A percentile compares a stretch with the other conserved stretches of the same genome.
These are phyloP conservation scores for Pichia kluyveri DNA, from an alignment of 805 yeast genomes.

Conservation along the genomic window DNA sequence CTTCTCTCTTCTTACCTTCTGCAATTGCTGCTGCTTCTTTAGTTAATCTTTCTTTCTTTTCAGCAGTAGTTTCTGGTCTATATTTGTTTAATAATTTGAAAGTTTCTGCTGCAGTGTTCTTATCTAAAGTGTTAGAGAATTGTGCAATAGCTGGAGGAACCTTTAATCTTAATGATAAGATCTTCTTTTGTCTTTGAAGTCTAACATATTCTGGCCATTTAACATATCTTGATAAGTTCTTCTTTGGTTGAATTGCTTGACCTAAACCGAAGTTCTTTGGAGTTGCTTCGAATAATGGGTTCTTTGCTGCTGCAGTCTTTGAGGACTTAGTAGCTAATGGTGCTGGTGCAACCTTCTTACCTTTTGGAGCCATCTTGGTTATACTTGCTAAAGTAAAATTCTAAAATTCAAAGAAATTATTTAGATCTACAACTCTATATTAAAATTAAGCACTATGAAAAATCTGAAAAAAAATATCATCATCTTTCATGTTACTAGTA, in stretches of 20 bases:
- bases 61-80: constrained; percentile 96
- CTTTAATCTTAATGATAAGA: constrained; percentile 89
- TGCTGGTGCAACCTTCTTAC: constrained; percentile 86
- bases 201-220: constrained; percentile 99
- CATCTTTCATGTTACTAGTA: too few species aligned
- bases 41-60: constrained; percentile 98
- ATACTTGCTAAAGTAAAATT: neutral
- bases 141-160: constrained; percentile 98
- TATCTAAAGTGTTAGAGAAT: constrained; percentile 93
- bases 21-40: constrained; percentile 99
- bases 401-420: too few species aligned
- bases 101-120: constrained; percentile 96
- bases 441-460: too few species aligned
- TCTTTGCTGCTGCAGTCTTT: constrained; percentile 43
- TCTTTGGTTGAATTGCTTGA: constrained; percentile 89
- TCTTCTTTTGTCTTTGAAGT: constrained; percentile 98
- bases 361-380: constrained; percentile 1
- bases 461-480: too few species aligned
- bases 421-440: too few species aligned
- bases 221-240: constrained; percentile 93
- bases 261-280: constrained; percentile 96
- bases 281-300: constrained; percentile 83
- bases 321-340: constrained; percentile 79
- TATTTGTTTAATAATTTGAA: constrained; percentile 97
- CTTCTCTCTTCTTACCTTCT: constrained; percentile 95